Evolutionary conservation across 2,329 filamentous ascomycete species (phyloP).

Genomic region (Monosporascus sp.): DNA sequence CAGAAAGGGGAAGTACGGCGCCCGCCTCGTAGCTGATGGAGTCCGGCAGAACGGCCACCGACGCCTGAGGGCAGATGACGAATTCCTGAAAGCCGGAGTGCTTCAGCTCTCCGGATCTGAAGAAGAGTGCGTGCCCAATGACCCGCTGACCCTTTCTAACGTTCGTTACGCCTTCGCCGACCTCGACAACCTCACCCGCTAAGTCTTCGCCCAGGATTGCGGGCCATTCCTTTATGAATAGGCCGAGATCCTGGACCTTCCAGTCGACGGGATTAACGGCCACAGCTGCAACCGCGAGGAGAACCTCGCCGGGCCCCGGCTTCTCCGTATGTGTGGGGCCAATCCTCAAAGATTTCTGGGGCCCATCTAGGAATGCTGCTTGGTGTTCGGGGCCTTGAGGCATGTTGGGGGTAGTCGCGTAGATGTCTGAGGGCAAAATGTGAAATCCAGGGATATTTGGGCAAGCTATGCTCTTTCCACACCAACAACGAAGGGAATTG

Average conservation of each 20-base stretch:
- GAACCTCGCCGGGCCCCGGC: slow-evolving; percentile 1
- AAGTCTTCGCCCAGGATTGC: slow-evolving; percentile 20
- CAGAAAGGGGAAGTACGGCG: slow-evolving; percentile 9
- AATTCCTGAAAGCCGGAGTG: slow-evolving; percentile 10
- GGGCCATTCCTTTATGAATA: slow-evolving; percentile 19
- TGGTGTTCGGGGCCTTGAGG: background rate
- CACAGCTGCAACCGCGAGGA: slow-evolving; percentile 14
- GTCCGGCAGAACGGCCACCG: slow-evolving; percentile 6
- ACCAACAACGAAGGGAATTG: no score
- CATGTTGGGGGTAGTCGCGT: no score
- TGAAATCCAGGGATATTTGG: no score
- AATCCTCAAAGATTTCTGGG: background rate
- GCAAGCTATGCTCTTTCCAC: no score
- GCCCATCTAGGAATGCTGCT: slow-evolving; percentile 2
- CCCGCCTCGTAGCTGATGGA: slow-evolving; percentile 8
- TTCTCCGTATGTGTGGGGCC: background rate
- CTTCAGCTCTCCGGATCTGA: slow-evolving; percentile 4
- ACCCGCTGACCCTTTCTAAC: slow-evolving; percentile 24
- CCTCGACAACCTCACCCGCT: slow-evolving; percentile 20
- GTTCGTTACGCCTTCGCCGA: slow-evolving; percentile 11
- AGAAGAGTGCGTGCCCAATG: slow-evolving; percentile 2
- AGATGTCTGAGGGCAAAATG: no score
- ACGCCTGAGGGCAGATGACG: background rate
- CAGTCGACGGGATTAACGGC: slow-evolving; percentile 23
- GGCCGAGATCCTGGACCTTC: background rate